These are phyloP conservation scores for Lathyrus oleraceus DNA, from an alignment of 306 rosid genomes.

Conservation along the genomic window DNA sequence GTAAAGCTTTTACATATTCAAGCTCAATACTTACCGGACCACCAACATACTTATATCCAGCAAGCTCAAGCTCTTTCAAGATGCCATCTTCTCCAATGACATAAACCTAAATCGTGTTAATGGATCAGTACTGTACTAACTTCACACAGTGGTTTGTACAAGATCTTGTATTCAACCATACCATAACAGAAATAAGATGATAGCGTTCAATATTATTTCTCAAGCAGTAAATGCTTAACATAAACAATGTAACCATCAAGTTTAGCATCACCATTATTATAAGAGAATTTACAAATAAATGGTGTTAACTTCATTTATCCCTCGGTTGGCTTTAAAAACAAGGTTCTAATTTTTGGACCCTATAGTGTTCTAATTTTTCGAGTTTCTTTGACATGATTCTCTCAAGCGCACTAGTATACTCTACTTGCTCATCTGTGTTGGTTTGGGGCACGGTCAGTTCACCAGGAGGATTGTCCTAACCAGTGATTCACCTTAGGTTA, in stretches of 20 bases:
- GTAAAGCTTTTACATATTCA: background rate
- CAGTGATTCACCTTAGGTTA: background rate
- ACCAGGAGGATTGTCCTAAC: no score
- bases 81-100: conserved; percentile 99
- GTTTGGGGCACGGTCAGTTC: no score
- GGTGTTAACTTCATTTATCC: conserved; percentile 13
- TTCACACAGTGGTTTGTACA: conserved; percentile 6
- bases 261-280: background rate
- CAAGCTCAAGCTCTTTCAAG: conserved; percentile 97
- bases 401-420: no score
- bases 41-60: conserved; percentile 92
- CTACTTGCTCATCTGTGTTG: no score
- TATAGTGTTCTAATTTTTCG: background rate
- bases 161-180: conserved; percentile 2
- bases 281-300: background rate
- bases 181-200: conserved; percentile 3
- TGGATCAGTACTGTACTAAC: conserved; percentile 37
- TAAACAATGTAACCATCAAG: conserved; percentile 4
- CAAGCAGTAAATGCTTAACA: conserved; percentile 10
- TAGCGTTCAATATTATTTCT: background rate
- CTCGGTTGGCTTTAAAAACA: conserved; percentile 6
- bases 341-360: no score
- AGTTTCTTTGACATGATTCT: no score
- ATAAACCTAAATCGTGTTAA: conserved; percentile 63
- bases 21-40: conserved; percentile 73